A percentile compares a stretch with the other conserved stretches of the same genome.
phyloP scores from a whole-genome alignment of 2,329 filamentous ascomycete species.

The Aspergillus ochraceoroseus region DNA sequence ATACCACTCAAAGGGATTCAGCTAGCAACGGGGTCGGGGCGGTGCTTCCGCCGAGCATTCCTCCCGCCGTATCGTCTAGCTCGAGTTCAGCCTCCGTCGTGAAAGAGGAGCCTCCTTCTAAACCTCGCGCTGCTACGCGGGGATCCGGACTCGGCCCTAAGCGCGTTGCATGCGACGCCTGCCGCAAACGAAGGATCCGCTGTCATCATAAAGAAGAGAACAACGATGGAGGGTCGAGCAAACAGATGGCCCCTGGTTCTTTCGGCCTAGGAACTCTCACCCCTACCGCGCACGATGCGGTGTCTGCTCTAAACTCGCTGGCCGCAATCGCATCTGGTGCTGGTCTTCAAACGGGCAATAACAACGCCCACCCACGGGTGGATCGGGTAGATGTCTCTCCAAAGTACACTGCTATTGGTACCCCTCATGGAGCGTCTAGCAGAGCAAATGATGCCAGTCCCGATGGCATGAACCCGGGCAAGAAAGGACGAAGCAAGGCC shows the following conservation, averaged over 20 bases:
- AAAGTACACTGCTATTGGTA: constrained; percentile 25
- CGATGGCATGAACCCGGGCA: constrained; percentile 40
- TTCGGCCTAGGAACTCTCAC: constrained; percentile 31
- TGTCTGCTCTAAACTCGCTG: constrained; percentile 38
- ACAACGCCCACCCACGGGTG: constrained; percentile 21
- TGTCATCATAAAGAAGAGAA: constrained; percentile 60
- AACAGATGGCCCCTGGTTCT: constrained; percentile 29
- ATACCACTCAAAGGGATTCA: constrained; percentile 16
- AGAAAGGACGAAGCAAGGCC: constrained; percentile 59
- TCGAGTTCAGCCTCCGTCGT: constrained; percentile 18
- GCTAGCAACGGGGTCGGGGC: constrained; percentile 14
- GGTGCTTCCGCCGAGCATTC: constrained; percentile 25
- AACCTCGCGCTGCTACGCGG: constrained; percentile 48
- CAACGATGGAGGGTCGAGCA: constrained; percentile 26
- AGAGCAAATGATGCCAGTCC: constrained; percentile 31
- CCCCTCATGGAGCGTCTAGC: constrained; percentile 23
- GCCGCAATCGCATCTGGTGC: constrained; percentile 38
- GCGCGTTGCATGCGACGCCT: constrained; percentile 57
- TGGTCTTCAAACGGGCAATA: constrained; percentile 28
- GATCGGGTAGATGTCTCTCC: constrained; percentile 30
- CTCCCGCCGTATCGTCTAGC: constrained; percentile 21
- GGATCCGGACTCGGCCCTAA: constrained; percentile 58
- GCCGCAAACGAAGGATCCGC: constrained; percentile 57
- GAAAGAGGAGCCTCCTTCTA: constrained; percentile 31
- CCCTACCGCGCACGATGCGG: constrained; percentile 37